A percentile compares a stretch with the other conserved stretches of the same genome.
These are phyloP conservation scores for Sanghuangporus sanghuang DNA, from an alignment of 1,284 basidiomycete species.

Conservation along the genomic window DNA sequence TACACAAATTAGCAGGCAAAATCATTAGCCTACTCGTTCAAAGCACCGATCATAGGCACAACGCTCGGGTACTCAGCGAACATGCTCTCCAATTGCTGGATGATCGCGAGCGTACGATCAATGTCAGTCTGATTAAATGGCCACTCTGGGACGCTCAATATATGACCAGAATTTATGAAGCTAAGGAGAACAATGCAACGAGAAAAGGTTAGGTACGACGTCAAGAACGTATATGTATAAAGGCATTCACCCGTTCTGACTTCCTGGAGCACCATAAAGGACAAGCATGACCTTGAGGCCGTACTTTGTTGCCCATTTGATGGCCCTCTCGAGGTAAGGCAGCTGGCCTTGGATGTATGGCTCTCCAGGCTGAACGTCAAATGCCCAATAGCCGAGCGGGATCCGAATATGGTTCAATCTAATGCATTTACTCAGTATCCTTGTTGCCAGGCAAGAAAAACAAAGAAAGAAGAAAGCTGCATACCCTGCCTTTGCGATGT, in stretches of 20 bases:
- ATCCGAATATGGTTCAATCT: conserved; percentile 83
- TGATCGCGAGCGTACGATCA: conserved; percentile 62
- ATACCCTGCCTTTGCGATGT: conserved; percentile 71
- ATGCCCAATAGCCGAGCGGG: conserved; percentile 92
- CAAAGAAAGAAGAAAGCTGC: conserved; percentile 22
- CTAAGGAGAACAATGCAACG: conserved; percentile 29
- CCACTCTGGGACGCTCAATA: conserved; percentile 61
- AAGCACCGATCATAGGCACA: conserved; percentile 68
- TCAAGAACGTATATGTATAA: neutral
- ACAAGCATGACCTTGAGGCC: conserved; percentile 81
- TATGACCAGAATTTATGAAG: conserved; percentile 84
- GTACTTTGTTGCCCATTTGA: conserved; percentile 73
- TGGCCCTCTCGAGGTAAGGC: conserved; percentile 66
- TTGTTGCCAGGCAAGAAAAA: conserved; percentile 16
- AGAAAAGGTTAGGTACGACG: neutral
- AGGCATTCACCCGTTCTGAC: conserved; percentile 66
- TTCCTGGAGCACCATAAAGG: conserved; percentile 80
- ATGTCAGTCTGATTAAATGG: conserved; percentile 63
- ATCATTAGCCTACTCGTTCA: conserved; percentile 61
- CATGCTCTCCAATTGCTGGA: conserved; percentile 58
- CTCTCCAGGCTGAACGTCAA: conserved; percentile 76
- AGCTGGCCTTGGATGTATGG: conserved; percentile 85
- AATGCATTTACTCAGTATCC: neutral
- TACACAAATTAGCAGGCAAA: neutral
- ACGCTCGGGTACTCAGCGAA: conserved; percentile 51